phyloP scores from a whole-genome alignment of 2,329 filamentous ascomycete species.

The Bertia moriformis region DNA sequence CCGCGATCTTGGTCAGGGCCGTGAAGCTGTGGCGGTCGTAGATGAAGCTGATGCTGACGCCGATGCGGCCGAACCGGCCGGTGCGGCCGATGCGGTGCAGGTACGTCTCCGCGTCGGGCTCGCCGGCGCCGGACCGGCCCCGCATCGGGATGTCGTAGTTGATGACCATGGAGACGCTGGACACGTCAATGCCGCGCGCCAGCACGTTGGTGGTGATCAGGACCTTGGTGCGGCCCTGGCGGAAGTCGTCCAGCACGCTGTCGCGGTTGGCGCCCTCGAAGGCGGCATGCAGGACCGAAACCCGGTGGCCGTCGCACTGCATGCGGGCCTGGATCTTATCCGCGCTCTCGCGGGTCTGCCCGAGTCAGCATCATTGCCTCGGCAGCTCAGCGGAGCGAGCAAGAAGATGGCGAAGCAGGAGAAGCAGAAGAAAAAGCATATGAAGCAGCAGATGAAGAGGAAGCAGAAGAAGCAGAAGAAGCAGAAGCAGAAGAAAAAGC shows the following conservation, averaged over 20 bases:
- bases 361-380: too few relatives aligned
- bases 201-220: conserved; percentile 96
- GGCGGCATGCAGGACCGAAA: conserved; percentile 77
- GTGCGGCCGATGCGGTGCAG: conserved; percentile 95
- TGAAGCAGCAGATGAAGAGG: background rate
- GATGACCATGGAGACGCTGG: conserved; percentile 87
- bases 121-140: conserved; percentile 58
- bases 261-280: conserved; percentile 77
- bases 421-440: background rate
- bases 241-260: conserved; percentile 71
- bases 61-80: conserved; percentile 88
- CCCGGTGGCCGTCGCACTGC: conserved; percentile 76
- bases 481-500: too few relatives aligned
- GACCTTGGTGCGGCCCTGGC: conserved; percentile 76
- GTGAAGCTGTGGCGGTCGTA: conserved; percentile 71
- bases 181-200: conserved; percentile 86
- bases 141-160: conserved; percentile 84
- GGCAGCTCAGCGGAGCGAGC: conserved; percentile 2
- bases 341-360: conserved; percentile 73
- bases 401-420: conserved; percentile 2
- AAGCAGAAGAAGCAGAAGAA: too few relatives aligned
- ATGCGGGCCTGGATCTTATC: conserved; percentile 74
- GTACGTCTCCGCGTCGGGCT: conserved; percentile 88
- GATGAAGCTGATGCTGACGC: conserved; percentile 89
- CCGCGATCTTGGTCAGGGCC: conserved; percentile 66